Base-by-base conservation (phyloP, 176 grass and related monocot genomes). In the Zea luxurians region DNA sequence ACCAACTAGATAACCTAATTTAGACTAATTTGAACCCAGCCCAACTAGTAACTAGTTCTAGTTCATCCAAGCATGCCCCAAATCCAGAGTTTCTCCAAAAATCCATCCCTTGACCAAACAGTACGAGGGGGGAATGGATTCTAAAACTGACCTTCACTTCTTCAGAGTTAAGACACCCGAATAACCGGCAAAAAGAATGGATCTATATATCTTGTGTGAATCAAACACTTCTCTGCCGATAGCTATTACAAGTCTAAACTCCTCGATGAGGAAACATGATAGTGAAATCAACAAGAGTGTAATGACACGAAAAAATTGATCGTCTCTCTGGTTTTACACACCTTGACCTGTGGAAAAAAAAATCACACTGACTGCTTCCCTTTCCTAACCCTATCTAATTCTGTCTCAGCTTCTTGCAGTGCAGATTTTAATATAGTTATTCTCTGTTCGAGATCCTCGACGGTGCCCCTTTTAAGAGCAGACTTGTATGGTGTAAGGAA, bases 371-470 rank as follows among this genome's bases (percentile, higher is more conserved):
- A 44, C 75, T 91, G 83, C 75, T 96, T 89, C n/a, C 92, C 96
- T 81, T 99, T 96, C 79, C 71, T 90, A 78, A 91, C 62, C 74
- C 72, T 86, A 86, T 93, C 96, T 74, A 99, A 72, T 70, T 99
- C 96, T 21, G 71, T 48, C 76, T 99, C 87, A 0, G 92, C 88
- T 68, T 81, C 83, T 83, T 85, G 61, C 40, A 99, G 75, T 61
- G 87, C 84, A 41, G 64, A 84, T 82, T 88, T 96, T 55, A 99
- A 82, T 35, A 78, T 59, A 13, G 72, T 86, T 83, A 99, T 49
- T 82, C 88, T 83, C 75, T 86, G 53, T 83, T 95, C 88, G 8
- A 99, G 79, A 64, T 99, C 96, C 89, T 93, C 90, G 4, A 86
- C 34, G 9, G 90, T 79, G 42, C 92, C 96, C 81, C 79, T 92